Percentiles rank a stretch among this genome's conserved stretches.
phyloP scores from a whole-genome alignment of 2,329 filamentous ascomycete genomes.

The Sclerotiophoma versabilis region DNA sequence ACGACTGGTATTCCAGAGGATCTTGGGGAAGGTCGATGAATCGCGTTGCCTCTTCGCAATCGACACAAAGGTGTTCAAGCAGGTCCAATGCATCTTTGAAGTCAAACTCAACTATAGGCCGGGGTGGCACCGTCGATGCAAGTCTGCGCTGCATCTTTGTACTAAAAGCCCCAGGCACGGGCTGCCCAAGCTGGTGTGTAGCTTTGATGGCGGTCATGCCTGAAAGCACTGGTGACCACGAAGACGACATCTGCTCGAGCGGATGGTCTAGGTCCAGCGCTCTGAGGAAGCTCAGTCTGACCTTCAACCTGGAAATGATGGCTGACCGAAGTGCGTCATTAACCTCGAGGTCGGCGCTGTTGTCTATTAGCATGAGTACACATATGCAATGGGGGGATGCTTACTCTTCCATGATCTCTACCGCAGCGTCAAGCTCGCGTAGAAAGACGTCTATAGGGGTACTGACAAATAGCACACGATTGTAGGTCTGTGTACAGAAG shows the following conservation, averaged over 20 bases:
- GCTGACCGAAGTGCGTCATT: constrained; percentile 57
- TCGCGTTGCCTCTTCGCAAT: constrained; percentile 67
- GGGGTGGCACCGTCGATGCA: constrained; percentile 90
- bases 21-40: constrained; percentile 39
- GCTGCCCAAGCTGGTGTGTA: constrained; percentile 67
- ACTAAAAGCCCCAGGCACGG: constrained; percentile 82
- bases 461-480: constrained; percentile 73
- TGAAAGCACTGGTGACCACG: constrained; percentile 48
- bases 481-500: constrained; percentile 91
- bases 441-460: constrained; percentile 43
- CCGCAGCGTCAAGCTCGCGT: constrained; percentile 42
- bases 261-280: constrained; percentile 53
- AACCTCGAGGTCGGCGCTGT: constrained; percentile 38
- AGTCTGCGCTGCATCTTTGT: constrained; percentile 88
- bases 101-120: constrained; percentile 81
- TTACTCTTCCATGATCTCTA: constrained; percentile 43
- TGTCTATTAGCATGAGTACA: constrained; percentile 16
- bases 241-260: constrained; percentile 34
- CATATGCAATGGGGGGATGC: constrained; percentile 2
- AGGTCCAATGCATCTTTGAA: constrained; percentile 75
- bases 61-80: constrained; percentile 73
- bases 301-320: constrained; percentile 68
- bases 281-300: constrained; percentile 70
- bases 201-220: constrained; percentile 63
- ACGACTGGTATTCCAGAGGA: constrained; percentile 61